Base-by-base conservation (phyloP, 805 yeast species). In the Lachancea sp. region DNA sequence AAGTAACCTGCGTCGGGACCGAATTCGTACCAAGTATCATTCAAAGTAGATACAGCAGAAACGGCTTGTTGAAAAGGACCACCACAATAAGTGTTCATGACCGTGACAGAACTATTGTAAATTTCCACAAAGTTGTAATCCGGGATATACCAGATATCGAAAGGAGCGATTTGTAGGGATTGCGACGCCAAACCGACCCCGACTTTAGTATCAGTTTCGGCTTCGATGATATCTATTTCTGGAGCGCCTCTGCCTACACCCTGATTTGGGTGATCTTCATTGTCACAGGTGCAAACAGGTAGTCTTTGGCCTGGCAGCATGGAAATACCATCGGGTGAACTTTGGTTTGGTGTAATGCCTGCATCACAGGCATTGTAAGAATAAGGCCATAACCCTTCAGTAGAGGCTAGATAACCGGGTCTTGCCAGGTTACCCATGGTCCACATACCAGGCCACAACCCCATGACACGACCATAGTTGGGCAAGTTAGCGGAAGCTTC, bases 361-460 rank as follows among this genome's bases (percentile, higher is more conserved):
- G 89, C 88, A 67, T 89, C 96, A 64, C 97, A 89, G 3, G 77
- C 60, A 25, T 82, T 81, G 60, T 89, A 89, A 2, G 90, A 70
- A 55, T 88, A 89, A 3, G 97, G 97, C 97, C 97, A 89, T 20
- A 84, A 81, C 45, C 97, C 97, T 19, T 89, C 95, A 2, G 96
- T 78, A 3, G 90, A 70, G 5, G 95, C 86, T 67, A 77, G 64
- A 57, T 77, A 89, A 8, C 97, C 97, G 0, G 97, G 94, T 52
- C 97, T 77, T 20, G 83, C 97, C 49, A 89, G 69, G 56, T 89
- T 89, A 33, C 97, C 97, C 78, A 89, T 70, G 4, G 96, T 74
- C 97, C 97, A 89, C 43, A 86, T 52, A 70, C 96, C 97, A 1
- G 97, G 97, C 97, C 97, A 89, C 48, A 89, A 67, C 16, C 97